Conservation (phyloP, 768 basidiomycete genomes). For the Leccinum broughii region DNA sequence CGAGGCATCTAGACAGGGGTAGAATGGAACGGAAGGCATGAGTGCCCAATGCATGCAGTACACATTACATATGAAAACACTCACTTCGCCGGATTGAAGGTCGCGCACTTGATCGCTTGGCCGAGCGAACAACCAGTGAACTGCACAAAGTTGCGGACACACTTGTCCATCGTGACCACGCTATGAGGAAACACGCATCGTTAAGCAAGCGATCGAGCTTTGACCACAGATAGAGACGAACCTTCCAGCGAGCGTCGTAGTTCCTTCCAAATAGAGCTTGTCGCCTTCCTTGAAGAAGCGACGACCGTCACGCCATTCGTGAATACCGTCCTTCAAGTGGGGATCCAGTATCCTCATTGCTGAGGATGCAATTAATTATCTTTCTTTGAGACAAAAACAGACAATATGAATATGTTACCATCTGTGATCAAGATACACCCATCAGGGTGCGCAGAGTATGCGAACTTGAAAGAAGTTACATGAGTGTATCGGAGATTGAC, state of each 20-base stretch:
- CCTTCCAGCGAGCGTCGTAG: constrained; percentile 88
- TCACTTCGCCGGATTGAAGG: constrained; percentile 79
- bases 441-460: constrained; percentile 79
- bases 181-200: constrained; percentile 35
- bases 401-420: constrained; percentile 49
- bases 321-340: constrained; percentile 75
- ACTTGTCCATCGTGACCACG: constrained; percentile 81
- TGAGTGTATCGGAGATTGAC: not conserved
- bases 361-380: constrained; percentile 28
- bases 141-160: constrained; percentile 78
- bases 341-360: constrained; percentile 89
- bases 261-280: constrained; percentile 80
- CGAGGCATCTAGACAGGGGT: constrained; percentile 55
- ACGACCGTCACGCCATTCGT: constrained; percentile 86
- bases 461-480: constrained; percentile 49
- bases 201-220: not conserved
- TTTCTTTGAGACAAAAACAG: not conserved
- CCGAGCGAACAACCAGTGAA: constrained; percentile 85
- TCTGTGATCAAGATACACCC: constrained; percentile 90
- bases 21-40: not conserved
- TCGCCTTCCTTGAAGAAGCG: constrained; percentile 80
- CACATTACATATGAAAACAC: constrained; percentile 17
- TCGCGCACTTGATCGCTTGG: constrained; percentile 84
- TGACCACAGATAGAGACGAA: constrained; percentile 30
- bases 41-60: not conserved